Conservation (phyloP, 805 yeast species). For the Candida alai region DNA sequence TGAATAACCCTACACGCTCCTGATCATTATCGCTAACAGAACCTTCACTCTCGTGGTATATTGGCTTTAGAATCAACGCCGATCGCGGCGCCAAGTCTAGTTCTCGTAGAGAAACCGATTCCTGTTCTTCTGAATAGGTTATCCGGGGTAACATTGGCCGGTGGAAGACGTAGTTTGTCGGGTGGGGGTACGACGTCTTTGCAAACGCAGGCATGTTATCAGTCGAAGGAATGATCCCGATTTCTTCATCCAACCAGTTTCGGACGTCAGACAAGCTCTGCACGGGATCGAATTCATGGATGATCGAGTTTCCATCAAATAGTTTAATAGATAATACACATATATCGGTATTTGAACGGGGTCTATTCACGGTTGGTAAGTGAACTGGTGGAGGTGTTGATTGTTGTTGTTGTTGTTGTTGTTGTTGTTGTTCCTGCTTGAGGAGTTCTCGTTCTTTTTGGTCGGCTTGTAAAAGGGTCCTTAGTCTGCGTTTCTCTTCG, state of each 20-base stretch:
- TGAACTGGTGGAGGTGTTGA: neutral
- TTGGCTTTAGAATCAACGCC: conserved; percentile 69
- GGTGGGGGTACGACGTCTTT: conserved; percentile 53
- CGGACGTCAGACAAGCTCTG: conserved; percentile 57
- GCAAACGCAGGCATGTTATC: conserved; percentile 47
- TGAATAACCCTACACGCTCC: conserved; percentile 9
- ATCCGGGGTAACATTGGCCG: conserved; percentile 45
- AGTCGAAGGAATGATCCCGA: conserved; percentile 35
- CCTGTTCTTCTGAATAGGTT: conserved; percentile 51
- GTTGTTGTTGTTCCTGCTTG: conserved; percentile 12
- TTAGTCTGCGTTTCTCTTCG: conserved; percentile 54
- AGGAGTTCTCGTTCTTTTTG: conserved; percentile 38
- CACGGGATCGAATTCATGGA: conserved; percentile 43
- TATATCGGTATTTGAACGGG: neutral
- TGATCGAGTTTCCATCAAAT: conserved; percentile 61
- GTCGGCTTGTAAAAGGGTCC: conserved; percentile 51
- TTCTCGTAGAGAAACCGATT: conserved; percentile 41
- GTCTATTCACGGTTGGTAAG: neutral
- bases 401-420: conserved; percentile 5
- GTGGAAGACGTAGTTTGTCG: conserved; percentile 41
- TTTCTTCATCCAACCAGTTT: conserved; percentile 49
- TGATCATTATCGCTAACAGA: conserved; percentile 6
- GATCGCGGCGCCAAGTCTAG: conserved; percentile 70
- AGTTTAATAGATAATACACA: conserved; percentile 57
- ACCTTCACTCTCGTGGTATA: conserved; percentile 22